Conservation (phyloP, 495 filamentous ascomycete genomes). For the Penicillium malachiteum region DNA sequence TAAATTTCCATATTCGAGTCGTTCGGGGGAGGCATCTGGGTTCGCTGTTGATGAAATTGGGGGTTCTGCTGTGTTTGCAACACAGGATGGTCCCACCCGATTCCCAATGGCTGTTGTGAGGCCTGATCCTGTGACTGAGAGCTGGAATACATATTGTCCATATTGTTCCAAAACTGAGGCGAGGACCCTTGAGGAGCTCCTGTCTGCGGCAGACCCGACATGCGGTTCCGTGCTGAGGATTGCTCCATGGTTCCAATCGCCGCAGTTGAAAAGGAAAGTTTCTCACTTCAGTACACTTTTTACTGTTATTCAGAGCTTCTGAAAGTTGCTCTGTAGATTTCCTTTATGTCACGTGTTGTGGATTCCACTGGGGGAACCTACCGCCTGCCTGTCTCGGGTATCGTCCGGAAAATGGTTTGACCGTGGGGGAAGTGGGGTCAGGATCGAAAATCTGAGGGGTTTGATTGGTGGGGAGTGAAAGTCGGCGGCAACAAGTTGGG, state of each 20-base stretch:
- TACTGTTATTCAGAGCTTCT: neutral
- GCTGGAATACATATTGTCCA: constrained; percentile 36
- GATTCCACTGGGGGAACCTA: neutral
- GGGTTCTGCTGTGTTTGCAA: neutral
- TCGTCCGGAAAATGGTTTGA: neutral
- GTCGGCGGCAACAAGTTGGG: neutral
- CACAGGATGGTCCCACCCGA: constrained; percentile 37
- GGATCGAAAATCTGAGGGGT: neutral
- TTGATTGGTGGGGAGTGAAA: neutral
- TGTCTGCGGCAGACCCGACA: constrained; percentile 34
- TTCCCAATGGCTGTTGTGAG: constrained; percentile 29
- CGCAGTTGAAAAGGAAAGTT: constrained; percentile 8
- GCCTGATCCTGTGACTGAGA: constrained; percentile 29
- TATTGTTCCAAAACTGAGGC: constrained; percentile 37
- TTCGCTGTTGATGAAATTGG: constrained; percentile 25
- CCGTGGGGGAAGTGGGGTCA: neutral
- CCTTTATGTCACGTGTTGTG: neutral
- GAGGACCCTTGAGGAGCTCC: constrained; percentile 26
- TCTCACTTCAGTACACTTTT: constrained; percentile 14
- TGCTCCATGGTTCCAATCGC: constrained; percentile 38
- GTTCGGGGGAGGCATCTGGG: constrained; percentile 23
- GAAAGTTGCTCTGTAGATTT: neutral
- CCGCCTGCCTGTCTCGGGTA: constrained; percentile 1
- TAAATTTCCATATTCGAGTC: constrained; percentile 37
- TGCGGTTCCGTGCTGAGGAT: constrained; percentile 33